phyloP scores from a whole-genome alignment of 352 stramenopile species.

The Blastocystis sp. region DNA sequence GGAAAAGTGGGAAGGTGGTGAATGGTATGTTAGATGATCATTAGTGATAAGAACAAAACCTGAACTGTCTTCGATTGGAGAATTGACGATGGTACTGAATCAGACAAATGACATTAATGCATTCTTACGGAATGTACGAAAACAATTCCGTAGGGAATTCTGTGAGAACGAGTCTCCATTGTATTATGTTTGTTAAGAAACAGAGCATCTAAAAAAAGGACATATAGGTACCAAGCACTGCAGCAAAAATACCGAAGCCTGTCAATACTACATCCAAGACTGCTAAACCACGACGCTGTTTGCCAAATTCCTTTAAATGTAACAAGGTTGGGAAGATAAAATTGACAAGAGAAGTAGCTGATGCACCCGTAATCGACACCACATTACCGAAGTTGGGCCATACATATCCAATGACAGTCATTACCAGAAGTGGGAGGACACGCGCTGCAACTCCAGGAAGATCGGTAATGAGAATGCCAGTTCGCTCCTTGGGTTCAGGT shows the following conservation, averaged over 20 bases:
- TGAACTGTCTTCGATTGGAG: not conserved
- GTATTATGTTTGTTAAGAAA: not conserved
- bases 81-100: not conserved
- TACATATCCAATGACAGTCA: conserved; percentile 16
- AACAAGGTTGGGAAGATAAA: conserved; percentile 41
- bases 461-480: conserved; percentile 30
- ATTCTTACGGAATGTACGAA: not conserved
- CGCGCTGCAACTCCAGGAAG: not conserved
- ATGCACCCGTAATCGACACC: conserved; percentile 29
- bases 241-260: conserved; percentile 8
- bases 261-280: conserved; percentile 2
- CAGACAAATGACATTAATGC: conserved; percentile 12
- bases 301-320: conserved; percentile 4
- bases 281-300: not conserved
- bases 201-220: conserved; percentile 2
- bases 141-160: not conserved
- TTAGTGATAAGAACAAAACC: conserved; percentile 27
- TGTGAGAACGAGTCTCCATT: not conserved
- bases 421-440: not conserved
- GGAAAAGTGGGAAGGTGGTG: not conserved
- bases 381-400: conserved; percentile 22
- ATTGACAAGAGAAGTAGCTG: conserved; percentile 13
- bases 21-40: not conserved
- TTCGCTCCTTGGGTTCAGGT: not conserved
- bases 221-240: conserved; percentile 22